These are phyloP conservation scores for Amaranthus tricolor DNA, from an alignment of 179 eudicot species.

Conservation along the genomic window DNA sequence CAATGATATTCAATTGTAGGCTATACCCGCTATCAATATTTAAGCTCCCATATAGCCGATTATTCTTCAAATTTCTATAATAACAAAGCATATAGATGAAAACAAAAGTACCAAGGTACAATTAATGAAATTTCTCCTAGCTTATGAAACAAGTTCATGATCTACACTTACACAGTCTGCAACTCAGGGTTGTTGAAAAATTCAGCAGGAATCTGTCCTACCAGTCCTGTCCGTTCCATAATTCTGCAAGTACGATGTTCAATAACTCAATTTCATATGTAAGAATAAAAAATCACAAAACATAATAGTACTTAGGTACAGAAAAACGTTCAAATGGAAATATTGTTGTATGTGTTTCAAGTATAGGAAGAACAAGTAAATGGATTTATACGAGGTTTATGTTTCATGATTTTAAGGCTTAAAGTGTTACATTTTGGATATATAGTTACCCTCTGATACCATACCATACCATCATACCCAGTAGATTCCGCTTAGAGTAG, in stretches of 20 bases:
- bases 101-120: not conserved
- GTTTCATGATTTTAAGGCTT: no score
- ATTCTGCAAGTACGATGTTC: constrained; percentile 31
- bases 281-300: not conserved
- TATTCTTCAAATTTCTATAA: constrained; percentile 44
- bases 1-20: constrained; percentile 40
- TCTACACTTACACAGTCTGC: constrained; percentile 51
- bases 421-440: no score
- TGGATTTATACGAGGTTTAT: no score
- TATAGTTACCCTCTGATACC: no score
- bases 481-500: no score
- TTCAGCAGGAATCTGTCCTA: constrained; percentile 42
- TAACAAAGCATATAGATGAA: constrained; percentile 5
- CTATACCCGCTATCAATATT: constrained; percentile 39
- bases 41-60: constrained; percentile 48
- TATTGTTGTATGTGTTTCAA: no score
- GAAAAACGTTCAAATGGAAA: no score
- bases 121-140: not conserved
- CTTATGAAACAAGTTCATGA: not conserved
- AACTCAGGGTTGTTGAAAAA: constrained; percentile 53
- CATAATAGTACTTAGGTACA: no score
- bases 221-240: constrained; percentile 45
- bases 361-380: no score
- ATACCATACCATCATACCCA: no score
- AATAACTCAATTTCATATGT: not conserved